A percentile compares a stretch with the other conserved stretches of the same genome.
phyloP scores from a whole-genome alignment of 176 grass and related monocot species.

The Aegilops bicornis region DNA sequence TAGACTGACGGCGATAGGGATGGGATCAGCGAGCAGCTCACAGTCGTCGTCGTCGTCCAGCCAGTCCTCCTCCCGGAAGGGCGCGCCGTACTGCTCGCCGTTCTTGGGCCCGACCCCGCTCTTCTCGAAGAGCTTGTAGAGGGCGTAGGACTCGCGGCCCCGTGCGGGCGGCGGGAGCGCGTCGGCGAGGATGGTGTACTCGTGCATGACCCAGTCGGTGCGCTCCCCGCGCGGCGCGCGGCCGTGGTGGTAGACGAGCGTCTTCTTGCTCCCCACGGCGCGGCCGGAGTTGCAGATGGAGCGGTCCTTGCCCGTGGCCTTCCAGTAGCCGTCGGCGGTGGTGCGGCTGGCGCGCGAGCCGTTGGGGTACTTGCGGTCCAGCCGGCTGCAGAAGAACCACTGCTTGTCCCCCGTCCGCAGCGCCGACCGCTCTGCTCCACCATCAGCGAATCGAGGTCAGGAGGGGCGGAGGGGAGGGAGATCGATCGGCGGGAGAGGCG shows the following conservation, averaged over 20 bases:
- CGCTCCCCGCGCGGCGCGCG: constrained; percentile 76
- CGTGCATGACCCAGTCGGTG: constrained; percentile 92
- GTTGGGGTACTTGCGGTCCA: constrained; percentile 90
- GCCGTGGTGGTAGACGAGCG: constrained; percentile 82
- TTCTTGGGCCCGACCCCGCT: constrained; percentile 89
- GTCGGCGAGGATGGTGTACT: constrained; percentile 70
- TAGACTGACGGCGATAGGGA: neutral
- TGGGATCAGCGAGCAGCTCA: neutral
- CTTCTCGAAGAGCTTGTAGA: constrained; percentile 97
- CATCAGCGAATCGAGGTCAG: neutral
- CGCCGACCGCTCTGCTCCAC: constrained; percentile 68
- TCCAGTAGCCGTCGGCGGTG: constrained; percentile 80
- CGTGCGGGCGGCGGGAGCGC: constrained; percentile 39
- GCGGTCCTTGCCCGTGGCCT: constrained; percentile 84
- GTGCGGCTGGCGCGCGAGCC: constrained; percentile 79
- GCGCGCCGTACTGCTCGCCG: constrained; percentile 95
- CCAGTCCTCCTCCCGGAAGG: constrained; percentile 93
- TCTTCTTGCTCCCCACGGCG: constrained; percentile 76
- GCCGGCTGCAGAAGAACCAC: constrained; percentile 93
- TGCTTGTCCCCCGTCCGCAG: constrained; percentile 84
- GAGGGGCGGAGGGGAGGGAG: neutral
- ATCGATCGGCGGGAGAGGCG: neutral
- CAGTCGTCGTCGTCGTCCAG: constrained; percentile 39
- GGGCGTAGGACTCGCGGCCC: constrained; percentile 59
- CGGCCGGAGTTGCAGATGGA: constrained; percentile 47